Evolutionary conservation across 2,329 filamentous ascomycete species (phyloP).

Genomic region (Alternaria panax): DNA sequence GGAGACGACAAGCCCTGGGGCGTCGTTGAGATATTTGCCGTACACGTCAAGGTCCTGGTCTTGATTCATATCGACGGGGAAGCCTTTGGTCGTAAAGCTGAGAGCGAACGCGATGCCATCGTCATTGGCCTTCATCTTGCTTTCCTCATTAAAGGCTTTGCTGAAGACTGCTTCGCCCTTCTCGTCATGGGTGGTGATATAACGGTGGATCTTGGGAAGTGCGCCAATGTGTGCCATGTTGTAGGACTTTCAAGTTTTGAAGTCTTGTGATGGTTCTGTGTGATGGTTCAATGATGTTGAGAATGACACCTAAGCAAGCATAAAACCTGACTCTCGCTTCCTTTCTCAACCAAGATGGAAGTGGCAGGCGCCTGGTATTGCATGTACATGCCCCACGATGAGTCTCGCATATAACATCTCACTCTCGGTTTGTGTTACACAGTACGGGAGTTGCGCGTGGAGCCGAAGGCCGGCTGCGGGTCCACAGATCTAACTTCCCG

Average conservation of each 20-base stretch:
- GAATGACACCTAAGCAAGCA: neutral
- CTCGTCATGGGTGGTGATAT: constrained; percentile 48
- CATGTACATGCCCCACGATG: neutral
- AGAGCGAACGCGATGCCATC: constrained; percentile 59
- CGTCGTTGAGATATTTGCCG: constrained; percentile 51
- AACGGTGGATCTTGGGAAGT: constrained; percentile 45
- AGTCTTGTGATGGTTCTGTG: neutral
- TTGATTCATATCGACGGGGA: constrained; percentile 56
- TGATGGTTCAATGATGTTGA: neutral
- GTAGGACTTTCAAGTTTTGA: neutral
- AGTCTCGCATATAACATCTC: constrained; percentile 1
- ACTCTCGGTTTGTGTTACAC: constrained; percentile 16
- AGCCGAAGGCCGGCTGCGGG: constrained; percentile 35
- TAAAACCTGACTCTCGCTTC: neutral
- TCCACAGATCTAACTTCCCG: constrained; percentile 13
- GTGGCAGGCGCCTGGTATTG: neutral
- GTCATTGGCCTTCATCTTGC: constrained; percentile 47
- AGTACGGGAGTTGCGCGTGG: constrained; percentile 22
- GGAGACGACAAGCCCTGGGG: constrained; percentile 60
- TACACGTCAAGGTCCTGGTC: constrained; percentile 59
- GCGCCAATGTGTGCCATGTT: constrained; percentile 44
- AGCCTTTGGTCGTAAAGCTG: constrained; percentile 58
- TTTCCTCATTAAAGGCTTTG: constrained; percentile 46
- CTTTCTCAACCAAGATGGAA: neutral
- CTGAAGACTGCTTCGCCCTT: constrained; percentile 49